Percentiles rank a stretch among this genome's conserved stretches.
These are phyloP conservation scores for Populus davidiana DNA, from an alignment of 345 rosid species.

Conservation along the genomic window DNA sequence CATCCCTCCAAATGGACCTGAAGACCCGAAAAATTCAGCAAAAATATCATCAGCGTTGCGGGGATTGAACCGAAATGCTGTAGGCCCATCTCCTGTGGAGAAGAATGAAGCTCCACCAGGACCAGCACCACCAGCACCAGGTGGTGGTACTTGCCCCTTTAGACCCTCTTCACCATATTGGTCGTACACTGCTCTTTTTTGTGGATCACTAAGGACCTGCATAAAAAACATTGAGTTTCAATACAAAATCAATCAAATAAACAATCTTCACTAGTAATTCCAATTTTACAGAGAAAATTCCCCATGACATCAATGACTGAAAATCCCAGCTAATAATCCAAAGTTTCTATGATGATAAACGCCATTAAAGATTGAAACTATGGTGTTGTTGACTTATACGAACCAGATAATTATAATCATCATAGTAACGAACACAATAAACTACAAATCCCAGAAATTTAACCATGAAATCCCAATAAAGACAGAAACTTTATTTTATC, in stretches of 20 bases:
- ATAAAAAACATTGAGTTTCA: neutral
- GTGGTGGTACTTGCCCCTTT: constrained; percentile 26
- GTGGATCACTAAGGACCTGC: constrained; percentile 29
- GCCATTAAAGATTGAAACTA: too few species aligned
- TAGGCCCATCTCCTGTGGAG: constrained; percentile 22
- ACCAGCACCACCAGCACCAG: neutral
- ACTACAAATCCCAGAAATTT: neutral
- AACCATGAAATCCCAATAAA: neutral
- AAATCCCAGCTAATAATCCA: neutral
- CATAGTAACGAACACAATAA: neutral
- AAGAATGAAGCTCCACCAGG: constrained; percentile 13
- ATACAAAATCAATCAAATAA: neutral
- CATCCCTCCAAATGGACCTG: constrained; percentile 21
- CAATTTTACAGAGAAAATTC: neutral
- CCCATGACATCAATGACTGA: neutral
- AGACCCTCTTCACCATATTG: constrained; percentile 35
- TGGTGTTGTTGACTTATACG: neutral
- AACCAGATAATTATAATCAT: neutral
- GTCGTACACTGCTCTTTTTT: constrained; percentile 28
- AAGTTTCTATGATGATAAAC: neutral
- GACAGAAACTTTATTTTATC: neutral
- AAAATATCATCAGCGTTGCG: constrained; percentile 27
- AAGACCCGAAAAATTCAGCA: constrained; percentile 18
- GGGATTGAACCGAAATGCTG: constrained; percentile 19
- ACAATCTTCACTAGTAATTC: neutral